A percentile compares a stretch with the other conserved stretches of the same genome.
Conservation (phyloP, 176 grass and related monocot species). For the Ananas comosus region DNA sequence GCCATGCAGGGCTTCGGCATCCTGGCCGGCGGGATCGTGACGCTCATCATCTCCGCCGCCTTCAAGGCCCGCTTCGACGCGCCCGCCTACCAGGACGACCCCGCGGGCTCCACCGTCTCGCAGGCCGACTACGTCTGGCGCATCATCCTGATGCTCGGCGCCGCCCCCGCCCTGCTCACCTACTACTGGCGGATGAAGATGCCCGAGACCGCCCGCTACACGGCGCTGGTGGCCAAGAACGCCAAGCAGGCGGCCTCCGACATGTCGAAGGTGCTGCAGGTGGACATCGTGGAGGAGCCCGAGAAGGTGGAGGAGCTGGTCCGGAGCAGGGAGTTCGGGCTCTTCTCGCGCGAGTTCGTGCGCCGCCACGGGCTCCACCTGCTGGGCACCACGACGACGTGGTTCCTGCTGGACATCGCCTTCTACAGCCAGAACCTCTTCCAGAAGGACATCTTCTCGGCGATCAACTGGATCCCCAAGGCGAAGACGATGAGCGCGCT, state of each 20-base stretch:
- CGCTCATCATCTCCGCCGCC: slow-evolving; percentile 36
- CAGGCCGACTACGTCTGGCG: slow-evolving; percentile 22
- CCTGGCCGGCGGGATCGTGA: slow-evolving; percentile 47
- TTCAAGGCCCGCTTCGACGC: slow-evolving; percentile 29
- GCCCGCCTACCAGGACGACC: slow-evolving; percentile 31
- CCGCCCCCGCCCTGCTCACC: slow-evolving; percentile 21
- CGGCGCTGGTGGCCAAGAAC: slow-evolving; percentile 25
- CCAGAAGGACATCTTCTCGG: slow-evolving; percentile 79
- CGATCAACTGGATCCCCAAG: slow-evolving; percentile 47
- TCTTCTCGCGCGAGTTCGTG: slow-evolving; percentile 40
- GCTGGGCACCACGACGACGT: slow-evolving; percentile 45
- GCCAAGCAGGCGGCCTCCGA: slow-evolving; percentile 23
- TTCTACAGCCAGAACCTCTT: slow-evolving; percentile 85
- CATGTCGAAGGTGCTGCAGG: slow-evolving; percentile 31
- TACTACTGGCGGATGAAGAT: slow-evolving; percentile 37
- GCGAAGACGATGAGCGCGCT: slow-evolving; percentile 40
- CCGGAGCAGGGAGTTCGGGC: slow-evolving; percentile 4
- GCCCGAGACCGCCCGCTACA: slow-evolving; percentile 34
- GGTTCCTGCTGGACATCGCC: slow-evolving; percentile 84
- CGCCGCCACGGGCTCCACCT: slow-evolving; percentile 43
- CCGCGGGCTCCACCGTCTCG: slow-evolving; percentile 7
- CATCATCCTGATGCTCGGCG: slow-evolving; percentile 25
- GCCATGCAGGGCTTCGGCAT: slow-evolving; percentile 79
- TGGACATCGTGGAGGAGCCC: slow-evolving; percentile 13
- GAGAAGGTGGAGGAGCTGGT: slow-evolving; percentile 7